Evolutionary conservation across 2,329 filamentous ascomycete species (phyloP).

Genomic region (Spiromastix sp.): DNA sequence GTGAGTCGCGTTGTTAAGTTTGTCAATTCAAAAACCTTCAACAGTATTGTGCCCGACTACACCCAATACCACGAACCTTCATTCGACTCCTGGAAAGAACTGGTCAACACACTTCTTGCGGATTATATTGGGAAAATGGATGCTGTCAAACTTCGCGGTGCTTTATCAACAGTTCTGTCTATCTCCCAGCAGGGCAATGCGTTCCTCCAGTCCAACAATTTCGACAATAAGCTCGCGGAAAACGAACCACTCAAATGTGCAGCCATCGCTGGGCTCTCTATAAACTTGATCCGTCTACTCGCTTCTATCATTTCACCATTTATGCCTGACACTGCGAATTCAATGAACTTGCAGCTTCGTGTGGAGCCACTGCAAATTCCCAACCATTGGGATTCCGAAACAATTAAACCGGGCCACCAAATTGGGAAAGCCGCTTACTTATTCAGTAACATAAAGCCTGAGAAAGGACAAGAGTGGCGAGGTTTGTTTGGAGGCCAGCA

Average conservation of each 20-base stretch:
- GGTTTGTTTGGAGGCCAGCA: constrained; percentile 14
- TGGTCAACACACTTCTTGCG: constrained; percentile 7
- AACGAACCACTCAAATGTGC: constrained; percentile 40
- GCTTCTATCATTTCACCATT: constrained; percentile 40
- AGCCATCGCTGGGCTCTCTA: constrained; percentile 38
- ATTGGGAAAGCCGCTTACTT: constrained; percentile 39
- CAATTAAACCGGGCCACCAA: constrained; percentile 32
- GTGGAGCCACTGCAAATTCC: constrained; percentile 27
- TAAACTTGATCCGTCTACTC: constrained; percentile 42
- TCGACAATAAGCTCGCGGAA: constrained; percentile 40
- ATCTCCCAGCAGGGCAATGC: constrained; percentile 40
- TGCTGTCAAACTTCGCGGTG: constrained; percentile 40
- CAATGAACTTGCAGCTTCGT: constrained; percentile 37
- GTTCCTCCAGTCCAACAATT: constrained; percentile 36
- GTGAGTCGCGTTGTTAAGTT: constrained; percentile 45
- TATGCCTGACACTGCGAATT: constrained; percentile 33
- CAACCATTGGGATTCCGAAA: constrained; percentile 26
- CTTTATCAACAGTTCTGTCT: constrained; percentile 33
- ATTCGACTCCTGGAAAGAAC: constrained; percentile 16
- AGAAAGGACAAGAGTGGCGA: constrained; percentile 19
- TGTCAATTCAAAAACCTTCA: constrained; percentile 40
- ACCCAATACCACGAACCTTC: constrained; percentile 28
- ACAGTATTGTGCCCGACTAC: constrained; percentile 40
- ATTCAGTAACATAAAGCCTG: constrained; percentile 22
- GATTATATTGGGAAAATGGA: constrained; percentile 33